These are phyloP conservation scores for Pseudogymnoascus sp. DNA, from an alignment of 2,329 filamentous ascomycete genomes.

Conservation along the genomic window DNA sequence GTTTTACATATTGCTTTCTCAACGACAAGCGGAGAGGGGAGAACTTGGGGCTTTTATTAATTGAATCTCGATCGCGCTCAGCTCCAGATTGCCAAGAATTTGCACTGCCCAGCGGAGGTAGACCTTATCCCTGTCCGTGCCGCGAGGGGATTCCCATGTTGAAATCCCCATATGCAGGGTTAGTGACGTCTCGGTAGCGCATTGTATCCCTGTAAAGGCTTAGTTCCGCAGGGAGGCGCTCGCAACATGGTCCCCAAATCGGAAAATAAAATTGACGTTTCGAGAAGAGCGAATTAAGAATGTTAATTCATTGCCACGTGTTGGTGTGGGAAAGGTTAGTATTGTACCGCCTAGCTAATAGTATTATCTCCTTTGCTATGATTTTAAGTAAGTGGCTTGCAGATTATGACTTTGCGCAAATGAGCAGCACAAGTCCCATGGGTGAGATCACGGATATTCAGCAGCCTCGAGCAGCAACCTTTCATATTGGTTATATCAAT, in stretches of 20 bases:
- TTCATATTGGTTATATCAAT: not conserved
- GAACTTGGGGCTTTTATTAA: not conserved
- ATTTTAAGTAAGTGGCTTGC: not conserved
- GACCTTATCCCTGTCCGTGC: not conserved
- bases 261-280: not conserved
- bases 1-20: not conserved
- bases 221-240: not conserved
- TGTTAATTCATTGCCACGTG: not conserved
- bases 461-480: not conserved
- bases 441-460: not conserved
- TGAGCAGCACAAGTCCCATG: not conserved
- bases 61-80: not conserved
- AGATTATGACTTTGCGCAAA: not conserved
- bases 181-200: not conserved
- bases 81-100: not conserved
- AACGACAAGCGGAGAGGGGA: not conserved
- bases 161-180: not conserved
- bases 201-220: not conserved
- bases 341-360: not conserved
- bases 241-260: not conserved
- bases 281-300: not conserved
- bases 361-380: not conserved
- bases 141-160: not conserved
- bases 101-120: not conserved
- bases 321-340: not conserved